phyloP scores from a whole-genome alignment of 1,284 basidiomycete genomes.

The Singerocomus rubriflavus region DNA sequence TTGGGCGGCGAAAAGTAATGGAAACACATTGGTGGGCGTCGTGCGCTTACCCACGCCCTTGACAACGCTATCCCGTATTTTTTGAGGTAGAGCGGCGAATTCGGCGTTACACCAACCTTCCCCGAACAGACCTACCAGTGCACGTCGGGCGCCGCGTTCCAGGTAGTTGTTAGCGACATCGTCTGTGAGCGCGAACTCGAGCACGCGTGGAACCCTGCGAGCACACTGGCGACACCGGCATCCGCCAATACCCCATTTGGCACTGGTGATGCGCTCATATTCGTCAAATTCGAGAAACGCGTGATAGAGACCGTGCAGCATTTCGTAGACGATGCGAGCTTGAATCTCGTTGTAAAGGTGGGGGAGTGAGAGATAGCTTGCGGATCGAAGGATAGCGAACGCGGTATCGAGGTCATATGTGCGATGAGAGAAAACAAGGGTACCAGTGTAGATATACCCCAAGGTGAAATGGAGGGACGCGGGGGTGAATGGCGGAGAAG shows the following conservation, averaged over 20 bases:
- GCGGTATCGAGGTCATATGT: slow-evolving; percentile 91
- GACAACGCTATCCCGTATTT: slow-evolving; percentile 64
- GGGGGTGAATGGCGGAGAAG: slow-evolving; percentile 93
- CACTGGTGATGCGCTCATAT: slow-evolving; percentile 66
- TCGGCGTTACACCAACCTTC: slow-evolving; percentile 83
- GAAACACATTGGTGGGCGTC: slow-evolving; percentile 60
- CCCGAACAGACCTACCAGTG: slow-evolving; percentile 78
- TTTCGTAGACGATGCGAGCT: slow-evolving; percentile 78
- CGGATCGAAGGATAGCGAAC: slow-evolving; percentile 84
- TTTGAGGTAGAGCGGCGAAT: slow-evolving; percentile 66
- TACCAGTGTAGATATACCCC: slow-evolving; percentile 93
- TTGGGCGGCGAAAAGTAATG: slow-evolving; percentile 66
- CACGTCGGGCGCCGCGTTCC: slow-evolving; percentile 67
- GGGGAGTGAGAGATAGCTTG: slow-evolving; percentile 79
- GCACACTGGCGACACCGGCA: slow-evolving; percentile 82
- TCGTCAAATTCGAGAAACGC: slow-evolving; percentile 75
- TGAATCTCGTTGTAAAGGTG: slow-evolving; percentile 77
- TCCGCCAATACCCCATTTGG: slow-evolving; percentile 73
- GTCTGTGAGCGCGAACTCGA: slow-evolving; percentile 71
- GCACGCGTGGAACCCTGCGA: slow-evolving; percentile 71
- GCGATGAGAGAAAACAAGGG: slow-evolving; percentile 88
- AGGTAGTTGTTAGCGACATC: slow-evolving; percentile 76
- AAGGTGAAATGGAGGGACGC: slow-evolving; percentile 93
- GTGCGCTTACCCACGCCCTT: slow-evolving; percentile 69
- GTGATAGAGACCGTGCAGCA: slow-evolving; percentile 85